phyloP scores from a whole-genome alignment of 1,284 basidiomycete genomes.

The Stygiomarasmius scandens region DNA sequence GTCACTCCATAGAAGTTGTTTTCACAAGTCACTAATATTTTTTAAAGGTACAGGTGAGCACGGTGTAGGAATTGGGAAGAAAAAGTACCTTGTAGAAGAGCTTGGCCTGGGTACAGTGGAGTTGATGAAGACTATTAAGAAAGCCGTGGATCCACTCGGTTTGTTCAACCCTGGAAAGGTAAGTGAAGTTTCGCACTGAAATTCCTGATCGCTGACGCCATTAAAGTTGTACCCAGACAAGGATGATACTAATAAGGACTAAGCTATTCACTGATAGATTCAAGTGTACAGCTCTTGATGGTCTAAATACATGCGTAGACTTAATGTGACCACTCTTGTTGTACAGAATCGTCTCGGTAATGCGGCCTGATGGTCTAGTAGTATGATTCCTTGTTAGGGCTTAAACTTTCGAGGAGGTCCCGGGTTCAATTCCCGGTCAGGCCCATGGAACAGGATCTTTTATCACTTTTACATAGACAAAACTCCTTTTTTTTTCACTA shows the following conservation, averaged over 20 bases:
- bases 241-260: neutral
- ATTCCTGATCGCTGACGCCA: neutral
- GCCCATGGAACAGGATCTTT: neutral
- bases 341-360: too few relatives aligned
- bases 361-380: neutral
- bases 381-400: neutral
- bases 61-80: conserved; percentile 88
- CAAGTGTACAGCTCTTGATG: too few relatives aligned
- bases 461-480: too few relatives aligned
- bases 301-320: too few relatives aligned
- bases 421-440: conserved; percentile 14
- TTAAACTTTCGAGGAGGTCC: conserved; percentile 12
- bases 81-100: conserved; percentile 73
- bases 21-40: neutral
- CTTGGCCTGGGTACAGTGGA: conserved; percentile 82
- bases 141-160: conserved; percentile 72
- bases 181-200: conserved; percentile 11
- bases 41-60: conserved; percentile 77
- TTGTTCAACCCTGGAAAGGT: conserved; percentile 90
- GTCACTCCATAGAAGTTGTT: conserved; percentile 20
- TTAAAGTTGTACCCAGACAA: conserved; percentile 18
- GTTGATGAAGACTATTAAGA: conserved; percentile 85
- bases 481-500: too few relatives aligned
- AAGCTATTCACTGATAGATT: too few relatives aligned
- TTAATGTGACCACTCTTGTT: too few relatives aligned